phyloP scores from a whole-genome alignment of 495 filamentous ascomycete genomes.

The Parmelia sp. region DNA sequence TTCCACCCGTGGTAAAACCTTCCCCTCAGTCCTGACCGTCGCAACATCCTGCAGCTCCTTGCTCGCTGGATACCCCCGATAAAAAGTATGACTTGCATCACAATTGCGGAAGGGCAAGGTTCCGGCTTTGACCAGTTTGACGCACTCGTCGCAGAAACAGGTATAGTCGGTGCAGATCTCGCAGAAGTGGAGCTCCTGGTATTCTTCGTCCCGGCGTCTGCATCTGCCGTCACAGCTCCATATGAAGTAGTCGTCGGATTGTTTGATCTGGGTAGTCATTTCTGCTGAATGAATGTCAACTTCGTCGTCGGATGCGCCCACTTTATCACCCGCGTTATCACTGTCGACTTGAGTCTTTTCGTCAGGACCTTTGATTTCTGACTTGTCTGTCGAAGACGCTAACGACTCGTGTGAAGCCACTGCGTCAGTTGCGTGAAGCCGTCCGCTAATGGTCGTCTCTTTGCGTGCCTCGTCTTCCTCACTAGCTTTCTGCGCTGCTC shows the following conservation, averaged over 20 bases:
- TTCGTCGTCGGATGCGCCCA: neutral
- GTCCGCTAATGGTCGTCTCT: neutral
- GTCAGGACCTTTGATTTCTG: conserved; percentile 3
- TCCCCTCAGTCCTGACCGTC: neutral
- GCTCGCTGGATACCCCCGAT: conserved; percentile 4
- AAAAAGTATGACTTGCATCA: conserved; percentile 5
- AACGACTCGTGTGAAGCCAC: neutral
- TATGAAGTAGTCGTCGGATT: neutral
- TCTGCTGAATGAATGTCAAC: neutral
- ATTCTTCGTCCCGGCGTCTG: conserved; percentile 1
- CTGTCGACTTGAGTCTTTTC: neutral
- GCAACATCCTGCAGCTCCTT: conserved; percentile 5
- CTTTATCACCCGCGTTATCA: neutral
- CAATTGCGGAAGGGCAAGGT: conserved; percentile 2
- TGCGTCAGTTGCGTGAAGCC: neutral
- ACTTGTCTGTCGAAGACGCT: neutral
- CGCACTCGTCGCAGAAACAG: conserved; percentile 9
- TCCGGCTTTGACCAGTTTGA: conserved; percentile 6
- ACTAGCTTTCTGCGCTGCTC: neutral
- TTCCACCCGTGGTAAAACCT: neutral
- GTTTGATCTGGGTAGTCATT: neutral
- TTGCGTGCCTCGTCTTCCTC: neutral
- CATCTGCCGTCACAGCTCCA: conserved; percentile 9
- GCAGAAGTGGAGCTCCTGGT: conserved; percentile 1
- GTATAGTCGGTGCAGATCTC: conserved; percentile 3